These are phyloP conservation scores for Populus hybrid DNA, from an alignment of 441 rosid genomes.

Conservation along the genomic window DNA sequence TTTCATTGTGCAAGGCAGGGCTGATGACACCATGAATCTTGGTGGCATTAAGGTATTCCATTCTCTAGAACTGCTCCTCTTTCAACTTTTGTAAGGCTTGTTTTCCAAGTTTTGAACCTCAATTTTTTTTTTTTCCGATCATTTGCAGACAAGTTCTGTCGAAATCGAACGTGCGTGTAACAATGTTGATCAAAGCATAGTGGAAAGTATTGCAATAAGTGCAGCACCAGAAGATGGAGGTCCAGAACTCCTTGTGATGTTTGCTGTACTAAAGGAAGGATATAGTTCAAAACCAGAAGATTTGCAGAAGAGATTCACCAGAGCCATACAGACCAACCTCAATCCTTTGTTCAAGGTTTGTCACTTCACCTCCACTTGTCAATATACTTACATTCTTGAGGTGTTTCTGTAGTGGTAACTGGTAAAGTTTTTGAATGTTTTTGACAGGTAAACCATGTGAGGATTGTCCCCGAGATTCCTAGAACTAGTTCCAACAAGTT, in stretches of 20 bases:
- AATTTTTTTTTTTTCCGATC: background rate
- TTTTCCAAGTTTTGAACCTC: background rate
- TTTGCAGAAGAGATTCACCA: slow-evolving; percentile 50
- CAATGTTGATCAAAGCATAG: slow-evolving; percentile 56
- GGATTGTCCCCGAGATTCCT: slow-evolving; percentile 64
- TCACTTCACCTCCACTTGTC: background rate
- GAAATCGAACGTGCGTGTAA: slow-evolving; percentile 85
- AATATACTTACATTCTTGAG: background rate
- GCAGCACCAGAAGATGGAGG: slow-evolving; percentile 58
- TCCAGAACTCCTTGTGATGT: slow-evolving; percentile 63
- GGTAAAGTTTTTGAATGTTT: background rate
- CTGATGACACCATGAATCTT: slow-evolving; percentile 97
- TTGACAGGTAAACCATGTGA: slow-evolving; percentile 64
- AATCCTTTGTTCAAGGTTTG: slow-evolving; percentile 85
- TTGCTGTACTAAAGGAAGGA: slow-evolving; percentile 68
- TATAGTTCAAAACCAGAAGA: slow-evolving; percentile 31
- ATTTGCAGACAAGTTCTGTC: slow-evolving; percentile 76
- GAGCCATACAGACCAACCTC: slow-evolving; percentile 62
- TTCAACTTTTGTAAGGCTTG: background rate
- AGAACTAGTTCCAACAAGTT: slow-evolving; percentile 84
- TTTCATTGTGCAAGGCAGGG: slow-evolving; percentile 72
- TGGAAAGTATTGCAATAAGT: slow-evolving; percentile 74
- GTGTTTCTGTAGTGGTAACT: background rate
- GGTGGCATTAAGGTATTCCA: slow-evolving; percentile 79
- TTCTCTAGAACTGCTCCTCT: background rate